Base-by-base conservation (phyloP, 108 stramenopile genomes). In the Skeletonema tropicum region DNA sequence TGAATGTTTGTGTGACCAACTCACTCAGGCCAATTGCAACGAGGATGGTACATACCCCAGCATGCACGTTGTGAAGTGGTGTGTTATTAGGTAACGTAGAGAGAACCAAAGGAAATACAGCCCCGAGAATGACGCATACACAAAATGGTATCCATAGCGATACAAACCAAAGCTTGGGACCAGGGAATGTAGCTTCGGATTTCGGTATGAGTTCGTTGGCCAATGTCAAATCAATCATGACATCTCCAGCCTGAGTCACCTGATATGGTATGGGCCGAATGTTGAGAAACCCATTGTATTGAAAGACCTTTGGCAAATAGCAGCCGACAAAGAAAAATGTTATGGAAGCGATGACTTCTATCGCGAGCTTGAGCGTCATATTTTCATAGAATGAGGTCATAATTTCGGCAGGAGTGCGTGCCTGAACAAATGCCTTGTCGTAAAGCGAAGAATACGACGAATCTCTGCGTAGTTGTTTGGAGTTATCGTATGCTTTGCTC, bases 11-110 rank as follows among this genome's bases (percentile, higher is more conserved):
- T 14, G 91, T 93, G 17, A 73, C 59, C 8, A 87, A 85, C 68
- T 93, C 92, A 23, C 88, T 83, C 60, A 83, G 60, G 6, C 90
- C 92, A 42, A 92, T 71, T 3, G 89, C 82, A 32, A 81, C 60
- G 30, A 79, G 72, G 60, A 91, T 68, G 31, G 75, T 71, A 59
- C 86, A 88, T 32, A 87, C 42, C 21, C 74, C 84, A 3, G 86
- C 77, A 29, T 75, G 80, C 9, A 87, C 55, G 26, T 86, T 80
- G 33, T 79, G 68, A 19, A 75, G 35, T 2, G 26, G 29, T 29
- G 25, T 46, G n/a, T 23, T 30, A 15, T 70, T 46, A 0, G 77
- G 71, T 35, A 67, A 23, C 9, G 66, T 21, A 15, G 67, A 70
- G 31, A 42, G 55, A 52, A 62, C 70, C 10, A 80, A 68, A 45